Base-by-base conservation (phyloP, 768 basidiomycete species). In the Termitomyces sp. region DNA sequence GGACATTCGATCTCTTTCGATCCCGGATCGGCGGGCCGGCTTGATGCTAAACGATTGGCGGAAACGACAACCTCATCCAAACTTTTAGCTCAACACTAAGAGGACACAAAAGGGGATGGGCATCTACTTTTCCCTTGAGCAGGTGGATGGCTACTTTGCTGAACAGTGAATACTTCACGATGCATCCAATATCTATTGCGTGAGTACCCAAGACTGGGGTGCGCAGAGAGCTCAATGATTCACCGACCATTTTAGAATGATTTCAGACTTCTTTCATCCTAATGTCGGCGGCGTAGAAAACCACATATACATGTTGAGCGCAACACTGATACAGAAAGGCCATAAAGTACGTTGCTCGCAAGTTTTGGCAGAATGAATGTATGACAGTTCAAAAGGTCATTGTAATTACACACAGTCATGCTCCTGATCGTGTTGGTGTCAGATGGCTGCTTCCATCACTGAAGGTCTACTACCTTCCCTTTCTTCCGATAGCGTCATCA, bases 201-300 rank as follows among this genome's bases (percentile, higher is more conserved):
- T 74, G 50, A 20, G 74, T 67, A 36, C 43, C 13, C 26, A 24
- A 34, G 29, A n/a, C 29, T 63, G 13, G 24, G 6, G 13, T 24
- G 42, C 24, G 20, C 18, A 27, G 37, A n/a, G 22, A n/a, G n/a
- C 53, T 58, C 5, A 29, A 36, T 52, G 53, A 27, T 13, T 52
- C 18, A n/a, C 16, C n/a, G 20, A 50, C 10, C 18, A 34, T 56
- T 22, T 53, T 32, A 96, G 94, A 46, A 94, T 98, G 92, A 85
- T 98, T 57, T 90, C 87, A 42, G 97, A 99, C 74, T 99, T 98
- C 77, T 99, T 98, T 74, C 86, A 92, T 67, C 97, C 97, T 0
- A 79, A 83, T 57, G 88, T 95, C 3, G 97, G 97, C 3, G 97
- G 97, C 8, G 96, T 99, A 32, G 97, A 98, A 73, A 95, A 86